Evolutionary conservation across 805 yeast species (phyloP).

Genomic region (Barnettozyma californica): DNA sequence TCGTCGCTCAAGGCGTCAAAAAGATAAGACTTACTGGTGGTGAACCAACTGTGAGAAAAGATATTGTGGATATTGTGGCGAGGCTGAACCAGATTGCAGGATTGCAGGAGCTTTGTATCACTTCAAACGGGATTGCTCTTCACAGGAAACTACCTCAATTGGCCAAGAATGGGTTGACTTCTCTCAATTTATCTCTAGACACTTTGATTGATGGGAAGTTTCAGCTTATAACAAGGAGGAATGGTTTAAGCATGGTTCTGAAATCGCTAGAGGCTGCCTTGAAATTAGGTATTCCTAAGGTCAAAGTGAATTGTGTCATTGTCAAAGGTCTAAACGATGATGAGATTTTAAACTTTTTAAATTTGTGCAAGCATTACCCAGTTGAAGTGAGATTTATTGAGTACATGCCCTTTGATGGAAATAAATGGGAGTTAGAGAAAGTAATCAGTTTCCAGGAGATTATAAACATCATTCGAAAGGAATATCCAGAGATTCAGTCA

Average conservation of each 20-base stretch:
- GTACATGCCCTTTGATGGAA: constrained; percentile 56
- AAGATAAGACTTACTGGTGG: constrained; percentile 53
- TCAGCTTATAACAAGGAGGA: constrained; percentile 42
- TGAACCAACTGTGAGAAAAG: constrained; percentile 50
- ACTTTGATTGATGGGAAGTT: constrained; percentile 49
- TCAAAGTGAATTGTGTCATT: constrained; percentile 46
- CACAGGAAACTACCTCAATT: constrained; percentile 42
- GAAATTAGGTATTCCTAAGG: constrained; percentile 37
- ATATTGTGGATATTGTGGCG: constrained; percentile 39
- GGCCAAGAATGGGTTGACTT: constrained; percentile 37
- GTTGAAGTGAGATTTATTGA: constrained; percentile 50
- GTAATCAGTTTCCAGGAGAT: constrained; percentile 43
- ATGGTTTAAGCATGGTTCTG: constrained; percentile 42
- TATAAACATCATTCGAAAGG: constrained; percentile 27
- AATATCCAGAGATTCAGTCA: constrained; percentile 26
- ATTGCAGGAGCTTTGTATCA: constrained; percentile 43
- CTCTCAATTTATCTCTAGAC: constrained; percentile 44
- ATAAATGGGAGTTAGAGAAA: constrained; percentile 43
- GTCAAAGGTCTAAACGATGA: constrained; percentile 47
- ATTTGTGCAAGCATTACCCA: constrained; percentile 33
- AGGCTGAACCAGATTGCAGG: constrained; percentile 36
- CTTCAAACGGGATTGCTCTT: constrained; percentile 47
- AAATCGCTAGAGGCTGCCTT: constrained; percentile 40
- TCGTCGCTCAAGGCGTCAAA: constrained; percentile 44
- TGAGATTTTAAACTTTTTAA: constrained; percentile 43